Conservation (phyloP, 257 asterid genomes). For the Rauvolfia tetraphylla region DNA sequence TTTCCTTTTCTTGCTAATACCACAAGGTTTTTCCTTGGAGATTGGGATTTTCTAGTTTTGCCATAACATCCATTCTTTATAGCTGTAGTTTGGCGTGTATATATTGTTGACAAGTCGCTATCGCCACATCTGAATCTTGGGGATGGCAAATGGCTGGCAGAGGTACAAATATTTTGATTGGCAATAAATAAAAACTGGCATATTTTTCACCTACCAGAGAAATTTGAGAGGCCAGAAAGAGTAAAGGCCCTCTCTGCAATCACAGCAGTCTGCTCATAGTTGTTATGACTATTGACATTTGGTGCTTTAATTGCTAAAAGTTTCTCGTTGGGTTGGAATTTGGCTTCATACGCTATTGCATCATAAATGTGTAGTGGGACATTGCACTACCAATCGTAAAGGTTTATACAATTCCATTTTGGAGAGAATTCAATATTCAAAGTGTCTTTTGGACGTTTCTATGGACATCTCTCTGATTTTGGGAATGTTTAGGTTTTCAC, state of each 20-base stretch:
- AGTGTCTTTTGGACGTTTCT: neutral
- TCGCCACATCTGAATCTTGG: neutral
- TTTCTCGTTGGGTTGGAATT: neutral
- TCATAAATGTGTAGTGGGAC: neutral
- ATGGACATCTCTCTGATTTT: neutral
- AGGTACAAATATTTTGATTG: constrained; percentile 10
- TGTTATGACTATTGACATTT: neutral
- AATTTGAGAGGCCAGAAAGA: constrained; percentile 27
- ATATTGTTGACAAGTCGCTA: constrained; percentile 6
- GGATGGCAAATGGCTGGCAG: constrained; percentile 24
- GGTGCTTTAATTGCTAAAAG: constrained; percentile 8
- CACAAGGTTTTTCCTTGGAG: neutral
- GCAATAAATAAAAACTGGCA: constrained; percentile 14
- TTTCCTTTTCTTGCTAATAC: neutral
- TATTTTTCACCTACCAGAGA: constrained; percentile 14
- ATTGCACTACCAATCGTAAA: too few relatives aligned
- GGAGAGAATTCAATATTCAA: neutral
- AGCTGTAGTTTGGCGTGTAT: neutral
- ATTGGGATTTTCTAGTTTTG: neutral
- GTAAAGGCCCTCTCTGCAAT: constrained; percentile 9
- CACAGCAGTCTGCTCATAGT: neutral
- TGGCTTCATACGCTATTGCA: neutral
- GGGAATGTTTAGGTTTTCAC: too few relatives aligned
- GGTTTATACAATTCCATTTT: neutral
- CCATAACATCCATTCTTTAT: constrained; percentile 5